Conservation (phyloP, 257 asterid genomes). For the Asclepias syriaca region DNA sequence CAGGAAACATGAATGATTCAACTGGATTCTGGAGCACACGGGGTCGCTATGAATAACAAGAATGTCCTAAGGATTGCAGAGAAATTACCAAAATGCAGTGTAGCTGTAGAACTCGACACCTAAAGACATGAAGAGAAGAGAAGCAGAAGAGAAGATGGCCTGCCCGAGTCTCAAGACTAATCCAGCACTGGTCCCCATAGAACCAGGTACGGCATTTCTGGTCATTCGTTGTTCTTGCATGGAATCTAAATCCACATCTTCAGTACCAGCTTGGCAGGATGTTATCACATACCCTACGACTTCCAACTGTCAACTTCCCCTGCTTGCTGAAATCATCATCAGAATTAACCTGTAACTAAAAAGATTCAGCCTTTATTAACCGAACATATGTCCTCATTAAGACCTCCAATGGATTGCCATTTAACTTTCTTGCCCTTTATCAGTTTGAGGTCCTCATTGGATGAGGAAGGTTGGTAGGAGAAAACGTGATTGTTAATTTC, state of each 20-base stretch:
- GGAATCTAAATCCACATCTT: background rate
- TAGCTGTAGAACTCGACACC: slow-evolving; percentile 69
- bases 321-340: background rate
- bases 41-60: background rate
- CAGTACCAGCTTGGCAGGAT: background rate
- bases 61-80: background rate
- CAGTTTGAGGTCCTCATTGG: background rate
- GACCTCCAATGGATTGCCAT: background rate
- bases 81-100: slow-evolving; percentile 65
- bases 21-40: background rate
- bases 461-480: background rate
- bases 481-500: background rate
- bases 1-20: background rate
- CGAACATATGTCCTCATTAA: background rate
- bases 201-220: slow-evolving; percentile 47
- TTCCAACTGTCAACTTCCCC: background rate
- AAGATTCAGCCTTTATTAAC: background rate
- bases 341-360: background rate
- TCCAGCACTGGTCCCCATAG: slow-evolving; percentile 59
- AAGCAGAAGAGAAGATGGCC: slow-evolving; percentile 49
- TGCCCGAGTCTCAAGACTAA: slow-evolving; percentile 58
- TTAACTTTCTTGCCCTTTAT: background rate
- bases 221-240: slow-evolving; percentile 15
- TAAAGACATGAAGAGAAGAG: slow-evolving; percentile 66
- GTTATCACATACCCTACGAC: background rate